Evolutionary conservation across 768 basidiomycete species (phyloP).

Genomic region (Hygrophorus pudorinus): DNA sequence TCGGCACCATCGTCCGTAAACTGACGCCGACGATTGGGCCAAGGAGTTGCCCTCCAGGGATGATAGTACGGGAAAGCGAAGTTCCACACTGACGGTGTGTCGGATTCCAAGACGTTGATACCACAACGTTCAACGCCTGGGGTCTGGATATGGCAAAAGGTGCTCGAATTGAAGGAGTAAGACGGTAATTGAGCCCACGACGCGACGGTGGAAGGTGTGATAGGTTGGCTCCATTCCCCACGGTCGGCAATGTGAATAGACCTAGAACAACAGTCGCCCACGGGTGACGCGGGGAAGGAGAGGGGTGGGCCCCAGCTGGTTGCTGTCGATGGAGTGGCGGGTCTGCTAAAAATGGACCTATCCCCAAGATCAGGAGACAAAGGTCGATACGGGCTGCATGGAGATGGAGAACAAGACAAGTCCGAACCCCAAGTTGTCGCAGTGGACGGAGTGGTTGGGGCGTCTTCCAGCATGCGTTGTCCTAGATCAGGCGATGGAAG

Average conservation of each 20-base stretch:
- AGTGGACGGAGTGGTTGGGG: conserved; percentile 40
- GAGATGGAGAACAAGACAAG: conserved; percentile 24
- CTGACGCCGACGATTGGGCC: no score
- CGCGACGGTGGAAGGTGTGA: conserved; percentile 35
- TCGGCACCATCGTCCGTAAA: no score
- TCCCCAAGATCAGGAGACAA: conserved; percentile 38
- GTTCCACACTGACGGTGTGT: no score
- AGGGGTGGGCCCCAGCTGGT: conserved; percentile 28
- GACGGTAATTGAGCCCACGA: conserved; percentile 40
- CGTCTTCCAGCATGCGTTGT: conserved; percentile 42
- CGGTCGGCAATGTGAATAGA: conserved; percentile 33
- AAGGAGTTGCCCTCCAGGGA: no score
- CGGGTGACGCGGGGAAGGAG: conserved; percentile 19
- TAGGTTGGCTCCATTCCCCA: conserved; percentile 26
- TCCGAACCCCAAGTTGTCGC: conserved; percentile 39
- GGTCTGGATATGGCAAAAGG: conserved; percentile 25
- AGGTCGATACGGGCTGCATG: conserved; percentile 17
- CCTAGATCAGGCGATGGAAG: conserved; percentile 52
- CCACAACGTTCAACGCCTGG: conserved; percentile 31
- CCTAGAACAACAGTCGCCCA: conserved; percentile 12
- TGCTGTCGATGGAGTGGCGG: conserved; percentile 31
- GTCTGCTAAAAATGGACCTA: conserved; percentile 36
- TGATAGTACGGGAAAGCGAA: no score
- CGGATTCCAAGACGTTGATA: conserved; percentile 17
- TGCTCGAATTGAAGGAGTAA: conserved; percentile 28